Percentiles rank a stretch among this genome's conserved stretches.
phyloP scores from a whole-genome alignment of 164 flowering plant genomes.

The Houttuynia cordata region DNA sequence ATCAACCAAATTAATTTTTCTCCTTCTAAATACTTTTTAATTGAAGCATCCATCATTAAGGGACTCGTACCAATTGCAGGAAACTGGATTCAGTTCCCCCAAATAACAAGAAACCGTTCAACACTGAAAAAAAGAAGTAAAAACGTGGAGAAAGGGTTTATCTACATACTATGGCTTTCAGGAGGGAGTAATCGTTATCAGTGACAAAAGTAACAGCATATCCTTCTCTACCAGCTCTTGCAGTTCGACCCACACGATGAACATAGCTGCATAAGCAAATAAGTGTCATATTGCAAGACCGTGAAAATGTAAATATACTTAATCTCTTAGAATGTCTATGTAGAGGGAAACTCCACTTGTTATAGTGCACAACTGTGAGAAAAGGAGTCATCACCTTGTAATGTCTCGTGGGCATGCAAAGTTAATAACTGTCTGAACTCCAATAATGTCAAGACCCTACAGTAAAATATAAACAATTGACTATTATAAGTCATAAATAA shows the following conservation, averaged over 20 bases:
- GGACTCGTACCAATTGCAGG: neutral
- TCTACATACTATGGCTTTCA: slow-evolving; percentile 74
- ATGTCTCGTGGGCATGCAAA: slow-evolving; percentile 92
- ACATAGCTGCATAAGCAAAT: slow-evolving; percentile 49
- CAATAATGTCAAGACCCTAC: slow-evolving; percentile 93
- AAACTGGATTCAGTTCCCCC: neutral
- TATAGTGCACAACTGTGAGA: neutral
- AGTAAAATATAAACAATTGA: slow-evolving; percentile 1
- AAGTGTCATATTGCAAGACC: neutral
- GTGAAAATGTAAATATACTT: too few species aligned
- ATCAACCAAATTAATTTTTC: too few species aligned
- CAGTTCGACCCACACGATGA: slow-evolving; percentile 98
- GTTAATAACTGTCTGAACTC: slow-evolving; percentile 90
- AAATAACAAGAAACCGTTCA: too few species aligned
- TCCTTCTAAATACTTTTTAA: too few species aligned
- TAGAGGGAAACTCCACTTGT: too few species aligned
- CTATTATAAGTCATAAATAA: too few species aligned
- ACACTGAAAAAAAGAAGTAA: too few species aligned
- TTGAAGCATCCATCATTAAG: neutral
- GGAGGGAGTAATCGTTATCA: slow-evolving; percentile 79
- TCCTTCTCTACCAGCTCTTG: slow-evolving; percentile 96
- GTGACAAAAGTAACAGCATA: slow-evolving; percentile 94
- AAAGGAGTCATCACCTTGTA: slow-evolving; percentile 37
- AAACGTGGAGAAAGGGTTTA: neutral
- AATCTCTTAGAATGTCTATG: too few species aligned